Evolutionary conservation across 768 basidiomycete species (phyloP), one percentile per base, ranked within the genome.

Genomic region (Termitomyces sp.): DNA sequence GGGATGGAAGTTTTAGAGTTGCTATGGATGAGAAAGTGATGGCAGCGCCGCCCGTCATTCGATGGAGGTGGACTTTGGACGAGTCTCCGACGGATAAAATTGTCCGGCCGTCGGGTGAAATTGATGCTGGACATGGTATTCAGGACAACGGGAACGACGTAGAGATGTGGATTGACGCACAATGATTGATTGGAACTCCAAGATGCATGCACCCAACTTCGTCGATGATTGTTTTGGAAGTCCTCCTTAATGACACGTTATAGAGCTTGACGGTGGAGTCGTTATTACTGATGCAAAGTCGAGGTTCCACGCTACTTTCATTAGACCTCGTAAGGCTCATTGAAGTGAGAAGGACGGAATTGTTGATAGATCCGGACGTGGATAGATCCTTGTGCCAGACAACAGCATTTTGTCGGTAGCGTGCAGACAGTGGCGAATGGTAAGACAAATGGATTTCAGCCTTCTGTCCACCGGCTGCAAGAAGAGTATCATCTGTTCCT

Each of bases 71-170:
- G 11, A 95, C 86, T 56, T 92, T 87, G 43, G 86, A 84, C 10
- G 93, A 94, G 68, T 98, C 95, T 23, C 95, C 95, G 0, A 95
- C 95, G 3, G 89, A 92, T 1, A 97, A 82, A 14, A 98, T 79
- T 0, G 88, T 93, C 44, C 84, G 82, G 1, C 93, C 89, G 65
- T 96, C 92, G 0, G 92, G 93, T 0, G 93, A 94, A 63, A 98
- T 82, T 9, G 94, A 94, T 4, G 91, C 92, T 95, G 63, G 53
- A 41, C 55, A 5, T 12, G 16, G 41, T 61, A 48, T 41, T 60
- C n/a, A 57, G 44, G 52, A 40, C 49, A 12, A 61, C 27, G 25
- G 23, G 40, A 25, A 57, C 27, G 45, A 48, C 32, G 14, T 38
- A 34, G 37, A 40, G 43, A 23, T 32, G 53, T 49, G 55, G 16